Conservation (phyloP, 2,329 filamentous ascomycete species). For the Xylariaceae sp. region DNA sequence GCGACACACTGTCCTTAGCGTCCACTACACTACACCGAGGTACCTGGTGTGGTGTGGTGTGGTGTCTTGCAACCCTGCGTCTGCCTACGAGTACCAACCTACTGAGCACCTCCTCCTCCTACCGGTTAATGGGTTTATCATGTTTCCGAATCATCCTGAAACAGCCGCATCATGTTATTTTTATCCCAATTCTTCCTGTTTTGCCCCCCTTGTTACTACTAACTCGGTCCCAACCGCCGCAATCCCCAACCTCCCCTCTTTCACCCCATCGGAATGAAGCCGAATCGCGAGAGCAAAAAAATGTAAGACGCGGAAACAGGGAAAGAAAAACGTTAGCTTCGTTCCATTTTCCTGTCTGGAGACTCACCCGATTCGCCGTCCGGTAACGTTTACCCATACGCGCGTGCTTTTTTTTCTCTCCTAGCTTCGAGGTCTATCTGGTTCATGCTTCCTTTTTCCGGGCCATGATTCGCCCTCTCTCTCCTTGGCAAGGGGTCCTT, state of each 20-base stretch:
- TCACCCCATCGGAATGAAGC: conserved; percentile 28
- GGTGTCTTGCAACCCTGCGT: no score
- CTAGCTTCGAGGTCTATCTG: no score
- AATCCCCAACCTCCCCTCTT: conserved; percentile 9
- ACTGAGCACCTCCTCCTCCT: no score
- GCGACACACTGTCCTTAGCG: no score
- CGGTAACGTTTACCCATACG: not conserved
- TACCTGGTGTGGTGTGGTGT: no score
- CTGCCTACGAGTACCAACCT: conserved; percentile 10
- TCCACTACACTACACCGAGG: no score
- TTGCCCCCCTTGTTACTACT: not conserved
- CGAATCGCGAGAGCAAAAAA: conserved; percentile 16
- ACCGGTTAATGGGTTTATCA: not conserved
- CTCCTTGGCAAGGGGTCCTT: no score
- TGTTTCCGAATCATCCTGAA: conserved; percentile 28
- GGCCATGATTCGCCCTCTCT: no score
- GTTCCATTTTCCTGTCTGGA: conserved; percentile 9
- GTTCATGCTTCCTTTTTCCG: no score
- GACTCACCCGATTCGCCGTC: conserved; percentile 19
- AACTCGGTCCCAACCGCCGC: not conserved
- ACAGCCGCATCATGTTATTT: conserved; percentile 26
- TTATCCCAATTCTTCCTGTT: conserved; percentile 20
- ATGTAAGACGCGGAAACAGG: not conserved
- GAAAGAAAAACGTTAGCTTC: conserved; percentile 6
- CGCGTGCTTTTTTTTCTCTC: no score